Evolutionary conservation across 2,329 filamentous ascomycete genomes (phyloP).

Genomic region (Pseudogymnoascus verrucosus): DNA sequence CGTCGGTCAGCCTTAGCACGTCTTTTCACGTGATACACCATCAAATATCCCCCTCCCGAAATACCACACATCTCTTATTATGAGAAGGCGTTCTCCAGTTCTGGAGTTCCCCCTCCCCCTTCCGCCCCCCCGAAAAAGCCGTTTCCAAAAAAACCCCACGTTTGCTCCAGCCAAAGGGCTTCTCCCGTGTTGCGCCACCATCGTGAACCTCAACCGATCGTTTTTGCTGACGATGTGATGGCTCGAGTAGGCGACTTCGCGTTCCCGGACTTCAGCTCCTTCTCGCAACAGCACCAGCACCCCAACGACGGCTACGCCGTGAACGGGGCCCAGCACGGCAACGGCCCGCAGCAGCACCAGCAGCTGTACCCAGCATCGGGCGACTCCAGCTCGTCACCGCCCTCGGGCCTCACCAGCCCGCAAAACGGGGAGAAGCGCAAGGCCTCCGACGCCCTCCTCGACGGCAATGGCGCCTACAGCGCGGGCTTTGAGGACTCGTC

Average conservation of each 20-base stretch:
- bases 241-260: conserved; percentile 24
- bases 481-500: conserved; percentile 61
- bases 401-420: conserved; percentile 23
- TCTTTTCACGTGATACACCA: background rate
- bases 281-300: conserved; percentile 14
- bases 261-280: conserved; percentile 26
- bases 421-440: conserved; percentile 25
- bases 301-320: conserved; percentile 16
- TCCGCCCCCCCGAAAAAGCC: background rate
- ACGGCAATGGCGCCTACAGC: conserved; percentile 26
- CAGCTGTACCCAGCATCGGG: conserved; percentile 14
- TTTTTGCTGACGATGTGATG: conserved; percentile 24
- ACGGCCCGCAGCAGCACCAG: conserved; percentile 17
- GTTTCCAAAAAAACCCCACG: background rate
- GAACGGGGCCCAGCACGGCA: conserved; percentile 9
- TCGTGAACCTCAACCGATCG: conserved; percentile 11
- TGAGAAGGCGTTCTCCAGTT: background rate
- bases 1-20: background rate
- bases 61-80: background rate
- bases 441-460: conserved; percentile 18
- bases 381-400: background rate
- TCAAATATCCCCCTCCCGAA: background rate
- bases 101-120: background rate
- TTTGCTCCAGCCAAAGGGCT: background rate
- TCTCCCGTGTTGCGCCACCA: background rate